These are phyloP conservation scores for Claviceps humidiphila DNA, from an alignment of 2,329 filamentous ascomycete species.

Conservation along the genomic window DNA sequence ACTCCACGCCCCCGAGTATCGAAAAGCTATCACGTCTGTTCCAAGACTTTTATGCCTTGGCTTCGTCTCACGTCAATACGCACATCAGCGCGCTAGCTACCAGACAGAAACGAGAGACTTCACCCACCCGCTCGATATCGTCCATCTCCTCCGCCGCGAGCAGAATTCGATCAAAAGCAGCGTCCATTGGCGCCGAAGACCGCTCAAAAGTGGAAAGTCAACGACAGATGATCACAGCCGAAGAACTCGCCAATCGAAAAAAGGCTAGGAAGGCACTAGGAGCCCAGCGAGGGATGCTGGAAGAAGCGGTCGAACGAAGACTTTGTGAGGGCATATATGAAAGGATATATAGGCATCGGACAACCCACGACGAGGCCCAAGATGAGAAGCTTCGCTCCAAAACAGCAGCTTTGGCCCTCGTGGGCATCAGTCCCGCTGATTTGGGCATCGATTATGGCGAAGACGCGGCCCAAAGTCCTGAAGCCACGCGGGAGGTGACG, in stretches of 20 bases:
- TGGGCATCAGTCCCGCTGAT: constrained; percentile 80
- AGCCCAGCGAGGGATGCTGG: constrained; percentile 59
- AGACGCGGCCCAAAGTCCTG: constrained; percentile 38
- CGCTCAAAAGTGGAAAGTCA: constrained; percentile 34
- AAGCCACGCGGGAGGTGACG: constrained; percentile 44
- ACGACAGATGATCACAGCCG: constrained; percentile 82
- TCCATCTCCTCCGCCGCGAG: constrained; percentile 43
- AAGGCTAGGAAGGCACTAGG: constrained; percentile 67
- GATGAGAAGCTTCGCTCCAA: constrained; percentile 92
- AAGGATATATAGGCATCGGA: constrained; percentile 81
- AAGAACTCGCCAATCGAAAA: constrained; percentile 71
- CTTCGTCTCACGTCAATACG: constrained; percentile 70
- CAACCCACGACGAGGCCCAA: constrained; percentile 83
- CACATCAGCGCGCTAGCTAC: constrained; percentile 73
- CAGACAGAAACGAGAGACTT: constrained; percentile 55
- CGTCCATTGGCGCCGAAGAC: constrained; percentile 40
- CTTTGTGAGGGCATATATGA: constrained; percentile 77
- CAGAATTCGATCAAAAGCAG: constrained; percentile 41
- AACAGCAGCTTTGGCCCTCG: constrained; percentile 77
- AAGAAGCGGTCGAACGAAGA: constrained; percentile 82
- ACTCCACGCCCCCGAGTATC: constrained; percentile 69
- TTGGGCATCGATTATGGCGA: constrained; percentile 63
- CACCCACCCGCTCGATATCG: constrained; percentile 39
- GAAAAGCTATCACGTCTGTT: constrained; percentile 76
- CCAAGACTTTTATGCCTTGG: constrained; percentile 82